Conservation (phyloP, 768 basidiomycete species). For the Cystofilobasidium capitatum region DNA sequence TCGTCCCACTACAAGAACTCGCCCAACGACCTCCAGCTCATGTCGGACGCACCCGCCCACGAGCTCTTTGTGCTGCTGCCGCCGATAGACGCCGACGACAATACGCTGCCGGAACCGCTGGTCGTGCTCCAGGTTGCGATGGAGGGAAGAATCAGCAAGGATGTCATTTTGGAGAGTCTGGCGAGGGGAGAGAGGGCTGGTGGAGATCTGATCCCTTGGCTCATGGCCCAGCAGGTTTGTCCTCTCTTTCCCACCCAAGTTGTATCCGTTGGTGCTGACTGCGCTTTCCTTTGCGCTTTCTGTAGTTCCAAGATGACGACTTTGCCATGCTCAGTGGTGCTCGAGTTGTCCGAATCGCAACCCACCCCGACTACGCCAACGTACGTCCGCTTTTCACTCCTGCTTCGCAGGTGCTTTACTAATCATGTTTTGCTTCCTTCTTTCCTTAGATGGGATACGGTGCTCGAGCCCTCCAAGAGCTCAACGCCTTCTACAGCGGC, state of each 20-base stretch:
- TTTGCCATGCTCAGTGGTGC: slow-evolving; percentile 88
- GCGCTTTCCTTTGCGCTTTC: background rate
- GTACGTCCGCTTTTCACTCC: slow-evolving; percentile 45
- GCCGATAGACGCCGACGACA: slow-evolving; percentile 77
- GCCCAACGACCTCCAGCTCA: slow-evolving; percentile 94
- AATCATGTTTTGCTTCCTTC: background rate
- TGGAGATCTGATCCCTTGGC: slow-evolving; percentile 97
- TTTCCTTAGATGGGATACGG: slow-evolving; percentile 85
- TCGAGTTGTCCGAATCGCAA: slow-evolving; percentile 82
- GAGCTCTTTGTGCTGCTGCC: slow-evolving; percentile 92
- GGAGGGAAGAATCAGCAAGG: slow-evolving; percentile 82
- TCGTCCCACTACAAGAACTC: slow-evolving; percentile 98
- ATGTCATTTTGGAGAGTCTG: slow-evolving; percentile 73
- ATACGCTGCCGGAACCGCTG: slow-evolving; percentile 78
- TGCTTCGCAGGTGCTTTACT: background rate
- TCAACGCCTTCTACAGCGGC: slow-evolving; percentile 86
- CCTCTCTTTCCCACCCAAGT: background rate
- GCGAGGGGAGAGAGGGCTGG: slow-evolving; percentile 73
- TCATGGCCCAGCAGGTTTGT: slow-evolving; percentile 61
- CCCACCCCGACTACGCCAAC: slow-evolving; percentile 87
- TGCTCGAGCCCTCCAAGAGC: slow-evolving; percentile 68
- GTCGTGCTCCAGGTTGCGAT: slow-evolving; percentile 82
- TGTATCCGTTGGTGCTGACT: background rate
- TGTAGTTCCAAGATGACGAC: slow-evolving; percentile 91
- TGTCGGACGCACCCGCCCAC: slow-evolving; percentile 93